These are phyloP conservation scores for Penicillium concentricum DNA, from an alignment of 2,329 filamentous ascomycete genomes.

Conservation along the genomic window DNA sequence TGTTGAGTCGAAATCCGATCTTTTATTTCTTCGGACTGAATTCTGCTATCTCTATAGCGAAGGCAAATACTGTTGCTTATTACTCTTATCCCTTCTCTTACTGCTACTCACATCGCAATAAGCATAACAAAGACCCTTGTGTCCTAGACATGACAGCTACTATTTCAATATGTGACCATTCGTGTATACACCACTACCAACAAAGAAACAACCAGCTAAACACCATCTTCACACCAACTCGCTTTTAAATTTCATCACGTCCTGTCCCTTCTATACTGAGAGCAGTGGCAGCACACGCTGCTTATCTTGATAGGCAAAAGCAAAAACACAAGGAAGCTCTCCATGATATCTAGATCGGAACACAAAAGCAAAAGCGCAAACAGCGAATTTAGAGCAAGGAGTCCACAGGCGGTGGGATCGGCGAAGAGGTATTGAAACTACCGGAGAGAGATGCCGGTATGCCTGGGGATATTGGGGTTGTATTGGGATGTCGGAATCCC, in stretches of 20 bases:
- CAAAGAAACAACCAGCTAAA: conserved; percentile 13
- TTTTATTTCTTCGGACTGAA: background rate
- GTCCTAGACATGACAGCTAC: conserved; percentile 4
- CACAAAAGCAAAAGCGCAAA: conserved; percentile 4
- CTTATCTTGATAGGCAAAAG: conserved; percentile 15
- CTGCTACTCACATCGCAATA: background rate
- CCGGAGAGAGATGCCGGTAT: conserved; percentile 7
- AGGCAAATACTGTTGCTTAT: background rate
- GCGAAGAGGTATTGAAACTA: conserved; percentile 17
- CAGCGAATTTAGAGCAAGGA: conserved; percentile 11
- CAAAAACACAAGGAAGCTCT: conserved; percentile 15
- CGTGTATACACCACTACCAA: conserved; percentile 16
- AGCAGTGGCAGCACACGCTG: conserved; percentile 7
- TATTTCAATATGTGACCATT: conserved; percentile 18
- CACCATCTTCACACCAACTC: conserved; percentile 20
- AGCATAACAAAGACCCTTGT: background rate
- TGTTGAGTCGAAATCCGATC: background rate
- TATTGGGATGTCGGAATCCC: background rate
- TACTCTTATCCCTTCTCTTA: background rate
- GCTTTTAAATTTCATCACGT: conserved; percentile 16
- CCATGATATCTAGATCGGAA: conserved; percentile 24
- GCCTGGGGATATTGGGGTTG: conserved; percentile 1
- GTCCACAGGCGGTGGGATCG: conserved; percentile 15
- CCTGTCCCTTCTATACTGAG: conserved; percentile 19
- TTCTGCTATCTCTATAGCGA: background rate